A percentile compares a stretch with the other conserved stretches of the same genome.
These are phyloP conservation scores for Podila epigama DNA, from an alignment of 192 early-diverging fungal genomes.

Conservation along the genomic window DNA sequence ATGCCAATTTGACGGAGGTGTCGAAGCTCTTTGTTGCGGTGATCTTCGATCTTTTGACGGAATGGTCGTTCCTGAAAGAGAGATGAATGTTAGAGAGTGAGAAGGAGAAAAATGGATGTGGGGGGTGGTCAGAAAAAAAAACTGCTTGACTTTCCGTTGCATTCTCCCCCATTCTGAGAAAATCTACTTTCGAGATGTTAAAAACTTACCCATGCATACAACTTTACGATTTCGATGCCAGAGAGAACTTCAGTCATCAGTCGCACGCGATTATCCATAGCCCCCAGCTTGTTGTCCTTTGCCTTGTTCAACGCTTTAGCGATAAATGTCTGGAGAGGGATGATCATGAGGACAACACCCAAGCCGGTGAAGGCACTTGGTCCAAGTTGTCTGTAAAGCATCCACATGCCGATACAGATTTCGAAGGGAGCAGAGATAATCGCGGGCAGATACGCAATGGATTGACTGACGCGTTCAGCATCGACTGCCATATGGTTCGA, in stretches of 20 bases:
- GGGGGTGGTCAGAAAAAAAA: too few species aligned
- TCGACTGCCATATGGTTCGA: constrained; percentile 51
- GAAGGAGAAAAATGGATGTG: too few species aligned
- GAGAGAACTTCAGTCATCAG: constrained; percentile 42
- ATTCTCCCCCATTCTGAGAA: too few species aligned
- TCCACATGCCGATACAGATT: constrained; percentile 16
- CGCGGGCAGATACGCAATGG: not conserved
- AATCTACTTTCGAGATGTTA: too few species aligned
- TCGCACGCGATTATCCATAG: constrained; percentile 48
- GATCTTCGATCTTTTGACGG: not conserved
- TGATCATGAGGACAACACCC: constrained; percentile 18
- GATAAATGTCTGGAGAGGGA: constrained; percentile 15
- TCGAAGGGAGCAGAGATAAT: constrained; percentile 23
- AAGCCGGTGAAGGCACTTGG: constrained; percentile 31
- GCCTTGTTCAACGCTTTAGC: constrained; percentile 12
- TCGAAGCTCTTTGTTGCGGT: constrained; percentile 5
- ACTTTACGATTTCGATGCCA: constrained; percentile 50
- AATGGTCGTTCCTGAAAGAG: not conserved
- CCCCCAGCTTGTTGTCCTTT: constrained; percentile 37
- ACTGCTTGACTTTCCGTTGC: too few species aligned
- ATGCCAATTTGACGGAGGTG: not conserved
- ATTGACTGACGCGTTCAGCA: constrained; percentile 17
- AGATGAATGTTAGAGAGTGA: constrained; percentile 13
- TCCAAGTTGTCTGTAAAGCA: constrained; percentile 31
- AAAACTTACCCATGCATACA: constrained; percentile 45